Conservation (phyloP, 257 asterid genomes). For the Ocimum tenuiflorum region DNA sequence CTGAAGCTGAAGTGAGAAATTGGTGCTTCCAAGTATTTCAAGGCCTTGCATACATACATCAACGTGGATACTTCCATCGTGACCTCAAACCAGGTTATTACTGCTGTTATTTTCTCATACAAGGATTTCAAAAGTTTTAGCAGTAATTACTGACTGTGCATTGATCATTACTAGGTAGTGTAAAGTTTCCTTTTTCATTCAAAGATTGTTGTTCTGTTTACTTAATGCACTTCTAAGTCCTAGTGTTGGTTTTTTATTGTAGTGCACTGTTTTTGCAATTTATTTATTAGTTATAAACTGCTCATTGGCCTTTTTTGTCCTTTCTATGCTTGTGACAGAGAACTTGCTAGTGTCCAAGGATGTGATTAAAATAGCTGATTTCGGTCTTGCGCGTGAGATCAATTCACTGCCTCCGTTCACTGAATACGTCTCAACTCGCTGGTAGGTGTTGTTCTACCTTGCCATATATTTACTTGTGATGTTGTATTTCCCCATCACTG, state of each 20-base stretch:
- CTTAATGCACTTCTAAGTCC: not conserved
- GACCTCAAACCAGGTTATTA: slow-evolving; percentile 91
- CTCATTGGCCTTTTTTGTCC: not conserved
- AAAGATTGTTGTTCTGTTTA: not conserved
- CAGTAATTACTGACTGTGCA: too few species aligned
- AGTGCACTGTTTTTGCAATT: too few species aligned
- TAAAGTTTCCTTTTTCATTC: too few species aligned
- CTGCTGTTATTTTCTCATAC: not conserved
- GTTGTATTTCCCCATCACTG: not conserved
- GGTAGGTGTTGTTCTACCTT: slow-evolving; percentile 45
- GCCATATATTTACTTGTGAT: not conserved
- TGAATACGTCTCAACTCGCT: slow-evolving; percentile 94
- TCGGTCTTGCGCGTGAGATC: slow-evolving; percentile 97
- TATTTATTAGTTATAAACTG: too few species aligned
- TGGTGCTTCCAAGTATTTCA: slow-evolving; percentile 99
- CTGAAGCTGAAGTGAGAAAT: slow-evolving; percentile 72
- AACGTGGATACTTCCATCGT: slow-evolving; percentile 93
- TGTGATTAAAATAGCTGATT: slow-evolving; percentile 79
- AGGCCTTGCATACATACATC: slow-evolving; percentile 89
- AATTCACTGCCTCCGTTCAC: slow-evolving; percentile 84
- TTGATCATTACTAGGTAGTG: too few species aligned
- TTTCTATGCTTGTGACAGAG: slow-evolving; percentile 39
- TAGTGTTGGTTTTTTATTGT: not conserved
- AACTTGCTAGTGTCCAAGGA: slow-evolving; percentile 86
- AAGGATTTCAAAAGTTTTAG: too few species aligned